phyloP scores from a whole-genome alignment of 352 stramenopile species.

The Globisporangium paddicum region DNA sequence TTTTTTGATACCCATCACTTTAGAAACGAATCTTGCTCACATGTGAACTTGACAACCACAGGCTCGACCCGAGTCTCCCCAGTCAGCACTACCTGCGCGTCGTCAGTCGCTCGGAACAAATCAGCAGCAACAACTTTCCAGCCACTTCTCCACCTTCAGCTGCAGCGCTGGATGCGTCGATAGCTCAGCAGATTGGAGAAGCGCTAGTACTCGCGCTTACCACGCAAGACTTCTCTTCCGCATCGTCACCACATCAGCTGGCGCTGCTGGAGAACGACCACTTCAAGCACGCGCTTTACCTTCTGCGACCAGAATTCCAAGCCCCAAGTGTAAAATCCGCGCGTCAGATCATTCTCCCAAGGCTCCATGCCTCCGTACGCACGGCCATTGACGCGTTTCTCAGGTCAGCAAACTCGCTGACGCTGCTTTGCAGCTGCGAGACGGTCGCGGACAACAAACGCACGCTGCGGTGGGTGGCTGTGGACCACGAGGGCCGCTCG shows the following conservation, averaged over 20 bases:
- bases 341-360: slow-evolving; percentile 13
- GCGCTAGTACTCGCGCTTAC: slow-evolving; percentile 27
- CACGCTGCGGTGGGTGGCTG: slow-evolving; percentile 19
- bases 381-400: slow-evolving; percentile 14
- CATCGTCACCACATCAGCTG: neutral
- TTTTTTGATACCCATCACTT: too few species aligned
- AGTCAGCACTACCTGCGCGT: neutral
- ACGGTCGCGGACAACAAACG: slow-evolving; percentile 1
- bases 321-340: slow-evolving; percentile 6
- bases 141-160: neutral
- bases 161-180: neutral
- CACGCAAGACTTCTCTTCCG: neutral
- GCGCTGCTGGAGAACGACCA: slow-evolving; percentile 24
- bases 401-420: slow-evolving; percentile 11
- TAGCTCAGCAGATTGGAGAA: slow-evolving; percentile 13
- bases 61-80: neutral
- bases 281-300: slow-evolving; percentile 16
- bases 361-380: slow-evolving; percentile 7
- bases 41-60: neutral
- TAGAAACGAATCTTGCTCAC: neutral
- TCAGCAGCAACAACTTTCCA: neutral
- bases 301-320: slow-evolving; percentile 18
- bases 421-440: slow-evolving; percentile 16
- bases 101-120: neutral
- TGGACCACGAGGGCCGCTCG: slow-evolving; percentile 27